Percentiles rank a stretch among this genome's conserved stretches.
These are phyloP conservation scores for Amylocystis lapponica DNA, from an alignment of 768 basidiomycete species.

Conservation along the genomic window DNA sequence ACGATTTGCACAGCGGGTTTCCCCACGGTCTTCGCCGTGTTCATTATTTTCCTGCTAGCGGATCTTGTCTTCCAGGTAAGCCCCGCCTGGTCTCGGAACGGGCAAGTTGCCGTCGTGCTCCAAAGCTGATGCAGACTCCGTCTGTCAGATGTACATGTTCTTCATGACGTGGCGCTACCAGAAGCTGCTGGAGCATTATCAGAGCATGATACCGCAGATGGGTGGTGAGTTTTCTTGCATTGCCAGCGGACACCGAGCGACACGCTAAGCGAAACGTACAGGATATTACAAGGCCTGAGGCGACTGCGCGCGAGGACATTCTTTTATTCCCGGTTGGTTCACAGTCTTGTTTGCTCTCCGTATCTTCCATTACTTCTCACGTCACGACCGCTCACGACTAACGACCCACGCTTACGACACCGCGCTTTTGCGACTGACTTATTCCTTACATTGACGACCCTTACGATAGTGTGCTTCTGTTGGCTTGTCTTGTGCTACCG, in stretches of 20 bases:
- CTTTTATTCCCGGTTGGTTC: constrained; percentile 5
- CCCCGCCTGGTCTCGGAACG: too few relatives aligned
- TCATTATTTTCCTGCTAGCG: constrained; percentile 55
- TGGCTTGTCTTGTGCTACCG: neutral
- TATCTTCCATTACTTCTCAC: constrained; percentile 11
- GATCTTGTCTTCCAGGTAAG: constrained; percentile 66
- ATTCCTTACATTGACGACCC: constrained; percentile 13
- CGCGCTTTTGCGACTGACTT: constrained; percentile 19
- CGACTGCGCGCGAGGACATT: neutral
- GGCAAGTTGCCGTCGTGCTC: neutral
- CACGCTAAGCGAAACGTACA: too few relatives aligned
- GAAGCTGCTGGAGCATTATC: constrained; percentile 64
- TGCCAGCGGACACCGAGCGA: neutral
- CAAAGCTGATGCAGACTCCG: constrained; percentile 2
- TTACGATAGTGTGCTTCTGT: neutral
- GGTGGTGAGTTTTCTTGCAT: constrained; percentile 39
- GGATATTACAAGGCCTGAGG: constrained; percentile 44
- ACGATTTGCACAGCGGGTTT: constrained; percentile 58
- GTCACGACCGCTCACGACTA: constrained; percentile 23
- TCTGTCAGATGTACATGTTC: constrained; percentile 64
- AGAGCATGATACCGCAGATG: constrained; percentile 56
- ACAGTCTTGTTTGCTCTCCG: constrained; percentile 6
- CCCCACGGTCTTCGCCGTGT: constrained; percentile 54
- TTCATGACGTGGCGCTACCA: constrained; percentile 73
- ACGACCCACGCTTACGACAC: constrained; percentile 18